Evolutionary conservation across 2,329 filamentous ascomycete species (phyloP), one percentile per base, ranked within the genome.

Genomic region (Parastagonospora nodorum): DNA sequence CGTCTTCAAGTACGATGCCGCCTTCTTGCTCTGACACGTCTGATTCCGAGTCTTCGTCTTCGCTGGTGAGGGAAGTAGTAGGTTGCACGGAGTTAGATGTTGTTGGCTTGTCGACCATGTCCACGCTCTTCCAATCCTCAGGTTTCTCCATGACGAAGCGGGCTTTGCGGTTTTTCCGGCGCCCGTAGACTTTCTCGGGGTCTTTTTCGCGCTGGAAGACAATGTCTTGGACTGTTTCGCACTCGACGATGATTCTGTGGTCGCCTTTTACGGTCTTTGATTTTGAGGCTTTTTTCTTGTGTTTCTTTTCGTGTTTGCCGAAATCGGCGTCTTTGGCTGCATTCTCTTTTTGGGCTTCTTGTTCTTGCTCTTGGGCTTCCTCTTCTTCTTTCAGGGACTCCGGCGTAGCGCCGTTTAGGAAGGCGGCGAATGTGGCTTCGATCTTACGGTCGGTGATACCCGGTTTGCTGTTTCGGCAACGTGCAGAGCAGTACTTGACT

Each of bases 401-500:
- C 51, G 57, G 68, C 45, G 39, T 60, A 14, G 47, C 64, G 32
- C 58, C 76, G 24, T 75, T 69, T 2, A 79, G 63, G 1, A 77
- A 54, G 2, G 69, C 67, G 1, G 78, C 74, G 46, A 85, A 82
- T 0, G 74, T 74, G 7, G 64, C 68, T 64, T 85, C 83, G 37
- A 86, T 82, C 48, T 78, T 77, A 2, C 76, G 74, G 58, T 85
- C 83, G 11, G 78, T 53, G 7, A 73, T 73, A 0, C 77, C 74
- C 0, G 80, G 80, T 60, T 84, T 85, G 32, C 75, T 75, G 30
- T 74, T 75, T 15, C 81, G 75, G 57, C 83, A 86, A 32, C 79
- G 73, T 39, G 78, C 73, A 0, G 83, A 86, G 70, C 84, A 86
- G 72, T 84, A 86, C 54, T 83, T 84, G 29, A 77, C 67, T 36